Conservation (phyloP, 2,329 filamentous ascomycete species). For the Hirsutella rhossiliensis region DNA sequence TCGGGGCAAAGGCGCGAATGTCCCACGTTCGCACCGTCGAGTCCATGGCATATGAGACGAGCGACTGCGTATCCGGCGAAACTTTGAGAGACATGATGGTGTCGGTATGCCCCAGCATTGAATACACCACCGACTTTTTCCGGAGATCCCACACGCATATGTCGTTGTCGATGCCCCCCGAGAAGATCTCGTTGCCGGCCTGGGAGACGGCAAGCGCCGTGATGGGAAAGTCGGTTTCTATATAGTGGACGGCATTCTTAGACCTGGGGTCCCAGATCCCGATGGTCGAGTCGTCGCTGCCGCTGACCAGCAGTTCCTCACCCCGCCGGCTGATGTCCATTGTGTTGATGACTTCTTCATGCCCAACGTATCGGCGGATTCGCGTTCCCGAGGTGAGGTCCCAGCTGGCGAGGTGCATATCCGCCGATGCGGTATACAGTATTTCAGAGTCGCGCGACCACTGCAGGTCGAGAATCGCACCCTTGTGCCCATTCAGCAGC, state of each 20-base stretch:
- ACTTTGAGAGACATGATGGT: slow-evolving; percentile 82
- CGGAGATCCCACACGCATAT: slow-evolving; percentile 96
- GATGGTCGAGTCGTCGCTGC: slow-evolving; percentile 86
- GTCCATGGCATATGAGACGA: slow-evolving; percentile 89
- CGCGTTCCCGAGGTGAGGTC: slow-evolving; percentile 84
- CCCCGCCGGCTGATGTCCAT: slow-evolving; percentile 82
- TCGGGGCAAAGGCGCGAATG: slow-evolving; percentile 84
- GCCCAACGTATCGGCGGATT: slow-evolving; percentile 83
- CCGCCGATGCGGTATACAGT: slow-evolving; percentile 84
- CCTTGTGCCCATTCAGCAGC: slow-evolving; percentile 75
- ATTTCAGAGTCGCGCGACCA: slow-evolving; percentile 94
- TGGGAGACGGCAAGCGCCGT: slow-evolving; percentile 87
- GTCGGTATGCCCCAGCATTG: slow-evolving; percentile 80
- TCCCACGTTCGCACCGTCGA: slow-evolving; percentile 94
- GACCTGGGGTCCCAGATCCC: slow-evolving; percentile 92
- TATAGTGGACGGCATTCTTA: slow-evolving; percentile 77
- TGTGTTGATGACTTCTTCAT: slow-evolving; percentile 92
- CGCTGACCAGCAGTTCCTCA: slow-evolving; percentile 81
- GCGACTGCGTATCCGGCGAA: slow-evolving; percentile 84
- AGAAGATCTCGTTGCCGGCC: slow-evolving; percentile 90
- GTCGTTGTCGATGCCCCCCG: slow-evolving; percentile 91
- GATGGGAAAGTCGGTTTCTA: slow-evolving; percentile 84
- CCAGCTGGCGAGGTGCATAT: slow-evolving; percentile 90
- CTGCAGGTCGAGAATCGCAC: slow-evolving; percentile 81
- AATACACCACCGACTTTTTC: slow-evolving; percentile 80